Conservation (phyloP, 495 filamentous ascomycete genomes). For the Podospora pseudopauciseta region DNA sequence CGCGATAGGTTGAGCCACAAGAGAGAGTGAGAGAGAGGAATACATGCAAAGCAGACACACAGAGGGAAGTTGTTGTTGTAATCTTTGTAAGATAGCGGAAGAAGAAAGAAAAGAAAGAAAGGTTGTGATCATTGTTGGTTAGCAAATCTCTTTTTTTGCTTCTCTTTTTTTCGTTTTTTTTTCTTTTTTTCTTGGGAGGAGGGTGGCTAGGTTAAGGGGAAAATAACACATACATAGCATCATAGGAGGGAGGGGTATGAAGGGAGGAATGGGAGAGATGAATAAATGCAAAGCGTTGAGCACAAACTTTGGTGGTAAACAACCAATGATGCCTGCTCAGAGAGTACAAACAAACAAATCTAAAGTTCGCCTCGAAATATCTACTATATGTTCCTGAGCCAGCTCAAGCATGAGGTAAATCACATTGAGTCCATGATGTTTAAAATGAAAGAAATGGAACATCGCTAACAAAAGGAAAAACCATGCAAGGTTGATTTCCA, state of each 20-base stretch:
- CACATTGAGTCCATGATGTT: no score
- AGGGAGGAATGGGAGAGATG: neutral
- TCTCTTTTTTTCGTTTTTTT: neutral
- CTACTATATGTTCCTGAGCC: no score
- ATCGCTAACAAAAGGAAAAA: no score
- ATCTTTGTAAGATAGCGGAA: neutral
- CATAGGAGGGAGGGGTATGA: neutral
- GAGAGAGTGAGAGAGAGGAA: neutral
- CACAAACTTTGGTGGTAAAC: neutral
- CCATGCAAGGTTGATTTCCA: no score
- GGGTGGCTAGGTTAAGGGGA: neutral
- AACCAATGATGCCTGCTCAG: neutral
- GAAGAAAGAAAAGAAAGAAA: neutral
- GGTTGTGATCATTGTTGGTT: neutral
- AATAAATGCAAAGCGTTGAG: neutral
- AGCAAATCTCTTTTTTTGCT: neutral
- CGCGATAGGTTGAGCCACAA: no score
- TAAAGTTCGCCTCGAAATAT: no score
- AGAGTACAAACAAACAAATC: no score
- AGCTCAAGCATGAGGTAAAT: no score
- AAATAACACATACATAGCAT: neutral
- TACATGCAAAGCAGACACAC: neutral
- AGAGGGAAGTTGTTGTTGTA: neutral
- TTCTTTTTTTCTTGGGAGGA: neutral
- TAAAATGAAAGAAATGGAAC: no score